A percentile compares a stretch with the other conserved stretches of the same genome.
These are phyloP conservation scores for Calocera viscosa DNA, from an alignment of 768 basidiomycete species.

Conservation along the genomic window DNA sequence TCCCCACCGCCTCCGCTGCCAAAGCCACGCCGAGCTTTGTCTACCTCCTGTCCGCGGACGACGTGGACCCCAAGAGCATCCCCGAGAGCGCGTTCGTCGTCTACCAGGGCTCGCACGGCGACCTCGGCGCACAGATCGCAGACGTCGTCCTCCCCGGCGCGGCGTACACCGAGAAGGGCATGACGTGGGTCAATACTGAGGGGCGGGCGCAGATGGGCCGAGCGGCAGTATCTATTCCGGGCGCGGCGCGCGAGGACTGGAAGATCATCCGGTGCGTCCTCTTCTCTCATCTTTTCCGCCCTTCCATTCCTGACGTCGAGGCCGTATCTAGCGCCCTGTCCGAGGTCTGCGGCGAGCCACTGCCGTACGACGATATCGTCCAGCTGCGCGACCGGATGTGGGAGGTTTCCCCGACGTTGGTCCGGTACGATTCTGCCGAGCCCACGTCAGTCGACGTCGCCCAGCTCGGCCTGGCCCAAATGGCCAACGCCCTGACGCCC, in stretches of 20 bases:
- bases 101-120: conserved; percentile 98
- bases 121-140: conserved; percentile 90
- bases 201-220: conserved; percentile 83
- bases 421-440: conserved; percentile 75
- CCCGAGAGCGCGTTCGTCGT: conserved; percentile 91
- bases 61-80: conserved; percentile 75
- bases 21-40: conserved; percentile 79
- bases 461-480: conserved; percentile 49
- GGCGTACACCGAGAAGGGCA: conserved; percentile 85
- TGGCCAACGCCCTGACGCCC: conserved; percentile 41
- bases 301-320: background rate
- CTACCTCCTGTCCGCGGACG: conserved; percentile 93
- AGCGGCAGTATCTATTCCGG: conserved; percentile 87
- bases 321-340: conserved; percentile 56
- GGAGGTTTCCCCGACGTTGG: conserved; percentile 85
- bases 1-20: conserved; percentile 68
- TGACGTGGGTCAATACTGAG: conserved; percentile 96
- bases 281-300: background rate
- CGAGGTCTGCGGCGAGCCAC: conserved; percentile 63
- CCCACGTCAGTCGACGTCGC: conserved; percentile 60
- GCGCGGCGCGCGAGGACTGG: conserved; percentile 92
- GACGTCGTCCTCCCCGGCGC: conserved; percentile 87
- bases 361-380: conserved; percentile 84
- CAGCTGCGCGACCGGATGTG: conserved; percentile 83
- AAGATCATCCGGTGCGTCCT: conserved; percentile 71